Evolutionary conservation across 2,329 filamentous ascomycete genomes (phyloP).

Genomic region (Hymenoscyphus linearis): DNA sequence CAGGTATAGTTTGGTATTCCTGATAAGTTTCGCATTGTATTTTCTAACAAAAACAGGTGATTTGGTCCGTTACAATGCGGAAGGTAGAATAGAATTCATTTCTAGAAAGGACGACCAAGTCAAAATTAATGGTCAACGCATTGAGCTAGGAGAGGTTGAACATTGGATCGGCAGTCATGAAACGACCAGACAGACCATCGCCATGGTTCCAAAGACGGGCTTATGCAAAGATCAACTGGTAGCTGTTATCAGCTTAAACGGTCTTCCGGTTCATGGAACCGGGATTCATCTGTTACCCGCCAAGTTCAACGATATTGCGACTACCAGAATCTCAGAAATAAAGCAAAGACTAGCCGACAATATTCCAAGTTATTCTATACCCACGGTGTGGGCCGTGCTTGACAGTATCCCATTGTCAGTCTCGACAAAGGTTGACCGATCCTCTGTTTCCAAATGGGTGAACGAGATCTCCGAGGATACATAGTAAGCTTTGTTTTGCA

Average conservation of each 20-base stretch:
- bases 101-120: conserved; percentile 68
- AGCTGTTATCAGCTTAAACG: not conserved
- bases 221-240: not conserved
- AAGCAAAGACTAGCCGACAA: not conserved
- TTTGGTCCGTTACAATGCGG: conserved; percentile 47
- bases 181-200: not conserved
- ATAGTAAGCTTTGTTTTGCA: too few species aligned
- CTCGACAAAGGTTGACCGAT: conserved; percentile 11
- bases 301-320: not conserved
- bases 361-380: conserved; percentile 15
- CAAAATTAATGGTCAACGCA: conserved; percentile 74
- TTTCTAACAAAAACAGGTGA: conserved; percentile 44
- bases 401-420: conserved; percentile 2
- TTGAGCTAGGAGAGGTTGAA: conserved; percentile 73
- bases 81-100: conserved; percentile 47
- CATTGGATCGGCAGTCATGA: conserved; percentile 34
- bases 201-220: not conserved
- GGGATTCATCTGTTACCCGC: not conserved
- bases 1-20: conserved; percentile 29
- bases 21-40: too few species aligned
- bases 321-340: not conserved
- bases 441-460: not conserved
- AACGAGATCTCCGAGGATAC: too few species aligned
- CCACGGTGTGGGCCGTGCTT: conserved; percentile 5
- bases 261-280: too few species aligned